Conservation (phyloP, 179 eudicot genomes). For the Spinacia oleracea region DNA sequence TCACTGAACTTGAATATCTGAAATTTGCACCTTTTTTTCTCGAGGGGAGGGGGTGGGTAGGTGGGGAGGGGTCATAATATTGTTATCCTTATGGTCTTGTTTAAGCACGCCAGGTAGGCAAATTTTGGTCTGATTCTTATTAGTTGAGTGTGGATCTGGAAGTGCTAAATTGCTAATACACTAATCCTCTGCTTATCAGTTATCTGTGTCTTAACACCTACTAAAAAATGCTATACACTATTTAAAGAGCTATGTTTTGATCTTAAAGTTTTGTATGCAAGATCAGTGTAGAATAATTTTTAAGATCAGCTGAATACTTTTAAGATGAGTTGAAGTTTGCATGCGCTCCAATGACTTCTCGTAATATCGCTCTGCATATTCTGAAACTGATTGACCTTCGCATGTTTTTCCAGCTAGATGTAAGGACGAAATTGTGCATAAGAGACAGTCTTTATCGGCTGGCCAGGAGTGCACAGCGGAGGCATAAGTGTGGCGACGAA, state of each 20-base stretch:
- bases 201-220: background rate
- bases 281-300: background rate
- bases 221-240: background rate
- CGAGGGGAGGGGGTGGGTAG: background rate
- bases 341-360: background rate
- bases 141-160: slow-evolving; percentile 5
- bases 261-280: background rate
- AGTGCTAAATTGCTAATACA: background rate
- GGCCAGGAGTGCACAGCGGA: slow-evolving; percentile 86
- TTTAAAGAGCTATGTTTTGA: background rate
- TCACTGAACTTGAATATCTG: background rate
- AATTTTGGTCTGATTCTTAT: background rate
- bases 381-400: slow-evolving; percentile 25
- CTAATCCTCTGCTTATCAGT: background rate
- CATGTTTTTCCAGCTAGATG: slow-evolving; percentile 68
- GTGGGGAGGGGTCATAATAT: background rate
- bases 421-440: slow-evolving; percentile 82
- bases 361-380: background rate
- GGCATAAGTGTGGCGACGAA: slow-evolving; percentile 55
- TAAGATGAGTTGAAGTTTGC: background rate
- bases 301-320: background rate
- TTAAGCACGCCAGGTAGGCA: background rate
- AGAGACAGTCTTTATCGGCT: slow-evolving; percentile 95
- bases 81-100: background rate
- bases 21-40: background rate